These are phyloP conservation scores for Wickerhamiella sorbophila DNA, from an alignment of 805 yeast genomes.

Conservation along the genomic window DNA sequence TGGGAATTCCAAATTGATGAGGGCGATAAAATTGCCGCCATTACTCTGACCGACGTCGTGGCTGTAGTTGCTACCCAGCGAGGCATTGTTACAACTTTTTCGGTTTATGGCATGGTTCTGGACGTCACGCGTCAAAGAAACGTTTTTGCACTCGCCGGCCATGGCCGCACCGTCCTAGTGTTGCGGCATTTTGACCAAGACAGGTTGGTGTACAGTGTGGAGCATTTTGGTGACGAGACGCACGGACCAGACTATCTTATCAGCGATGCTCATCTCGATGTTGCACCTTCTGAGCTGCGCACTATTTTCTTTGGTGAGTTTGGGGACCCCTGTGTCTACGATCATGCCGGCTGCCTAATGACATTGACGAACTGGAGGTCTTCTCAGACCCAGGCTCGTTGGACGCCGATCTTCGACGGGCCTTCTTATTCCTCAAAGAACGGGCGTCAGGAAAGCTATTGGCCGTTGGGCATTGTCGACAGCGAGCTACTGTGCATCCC, in stretches of 20 bases:
- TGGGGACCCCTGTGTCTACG: slow-evolving; percentile 84
- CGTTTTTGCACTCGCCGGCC: slow-evolving; percentile 56
- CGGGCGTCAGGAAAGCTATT: slow-evolving; percentile 48
- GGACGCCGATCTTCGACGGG: slow-evolving; percentile 75
- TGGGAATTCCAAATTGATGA: slow-evolving; percentile 43
- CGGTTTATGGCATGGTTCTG: slow-evolving; percentile 58
- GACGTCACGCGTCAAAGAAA: slow-evolving; percentile 44
- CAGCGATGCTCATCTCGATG: slow-evolving; percentile 15
- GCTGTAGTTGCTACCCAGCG: slow-evolving; percentile 57
- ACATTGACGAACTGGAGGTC: slow-evolving; percentile 69
- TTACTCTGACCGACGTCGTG: slow-evolving; percentile 49
- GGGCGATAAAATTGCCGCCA: slow-evolving; percentile 48
- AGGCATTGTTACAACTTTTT: slow-evolving; percentile 63
- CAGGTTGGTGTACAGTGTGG: slow-evolving; percentile 34
- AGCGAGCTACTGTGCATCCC: slow-evolving; percentile 53
- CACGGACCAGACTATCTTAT: slow-evolving; percentile 23
- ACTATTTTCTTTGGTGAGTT: slow-evolving; percentile 74
- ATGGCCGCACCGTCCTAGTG: slow-evolving; percentile 39
- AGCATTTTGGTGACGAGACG: slow-evolving; percentile 26
- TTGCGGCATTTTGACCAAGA: slow-evolving; percentile 30
- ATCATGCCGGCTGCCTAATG: slow-evolving; percentile 57
- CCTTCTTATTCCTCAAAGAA: slow-evolving; percentile 30
- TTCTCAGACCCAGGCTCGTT: slow-evolving; percentile 49
- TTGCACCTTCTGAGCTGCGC: slow-evolving; percentile 28
- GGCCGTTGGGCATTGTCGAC: slow-evolving; percentile 79